These are phyloP conservation scores for Auricularia heimuer DNA, from an alignment of 768 basidiomycete genomes.

Conservation along the genomic window DNA sequence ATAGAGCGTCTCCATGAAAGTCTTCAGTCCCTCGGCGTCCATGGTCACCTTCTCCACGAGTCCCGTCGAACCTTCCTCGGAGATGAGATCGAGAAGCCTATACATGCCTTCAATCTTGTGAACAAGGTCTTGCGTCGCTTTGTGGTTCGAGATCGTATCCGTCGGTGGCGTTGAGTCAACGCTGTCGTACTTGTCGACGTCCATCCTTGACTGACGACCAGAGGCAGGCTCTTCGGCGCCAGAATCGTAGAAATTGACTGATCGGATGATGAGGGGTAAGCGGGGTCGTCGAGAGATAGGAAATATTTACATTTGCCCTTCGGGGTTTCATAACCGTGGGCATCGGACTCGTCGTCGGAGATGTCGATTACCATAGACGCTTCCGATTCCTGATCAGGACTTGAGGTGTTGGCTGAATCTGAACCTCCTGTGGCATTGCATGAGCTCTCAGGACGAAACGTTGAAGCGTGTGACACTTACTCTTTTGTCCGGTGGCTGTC, in stretches of 20 bases:
- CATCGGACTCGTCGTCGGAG: too few relatives aligned
- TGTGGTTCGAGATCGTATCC: too few relatives aligned
- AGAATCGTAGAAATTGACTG: background rate
- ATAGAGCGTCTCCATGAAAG: slow-evolving; percentile 38
- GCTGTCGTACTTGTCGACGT: background rate
- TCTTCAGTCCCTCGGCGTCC: slow-evolving; percentile 36
- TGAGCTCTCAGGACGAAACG: too few relatives aligned
- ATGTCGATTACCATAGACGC: too few relatives aligned
- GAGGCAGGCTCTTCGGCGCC: background rate
- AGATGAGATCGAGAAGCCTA: slow-evolving; percentile 44
- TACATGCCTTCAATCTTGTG: slow-evolving; percentile 33
- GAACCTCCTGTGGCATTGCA: too few relatives aligned
- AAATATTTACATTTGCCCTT: too few relatives aligned
- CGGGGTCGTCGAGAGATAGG: too few relatives aligned
- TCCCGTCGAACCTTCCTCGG: slow-evolving; percentile 40
- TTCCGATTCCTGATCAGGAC: too few relatives aligned
- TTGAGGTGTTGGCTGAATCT: too few relatives aligned
- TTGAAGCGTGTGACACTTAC: too few relatives aligned
- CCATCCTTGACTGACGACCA: background rate
- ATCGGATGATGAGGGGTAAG: background rate
- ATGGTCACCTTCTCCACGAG: slow-evolving; percentile 59
- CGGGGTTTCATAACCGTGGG: too few relatives aligned
- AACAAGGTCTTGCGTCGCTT: background rate
- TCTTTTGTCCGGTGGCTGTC: too few relatives aligned
- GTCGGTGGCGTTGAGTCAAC: background rate